Evolutionary conservation across 2,329 filamentous ascomycete genomes (phyloP), one percentile per base, ranked within the genome.

Genomic region (Simplicillium aogashimaense): DNA sequence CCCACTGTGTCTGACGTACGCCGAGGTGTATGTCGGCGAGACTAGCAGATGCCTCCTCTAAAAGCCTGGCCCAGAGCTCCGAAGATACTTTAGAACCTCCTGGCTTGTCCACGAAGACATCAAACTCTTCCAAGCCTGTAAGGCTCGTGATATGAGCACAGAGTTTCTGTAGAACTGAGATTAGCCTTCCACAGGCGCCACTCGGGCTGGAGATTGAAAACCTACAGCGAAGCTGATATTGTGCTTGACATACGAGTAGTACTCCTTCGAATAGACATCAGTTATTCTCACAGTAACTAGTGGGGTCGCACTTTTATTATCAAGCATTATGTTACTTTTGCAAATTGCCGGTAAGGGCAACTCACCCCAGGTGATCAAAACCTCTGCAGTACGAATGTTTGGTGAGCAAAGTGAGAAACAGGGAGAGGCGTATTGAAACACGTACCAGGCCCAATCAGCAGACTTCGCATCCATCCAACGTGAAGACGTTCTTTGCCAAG

Each of bases 251-350:
- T 35, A 29, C 2, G 38, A 35, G 17, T 20, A 36, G 13, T 20
- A 12, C 20, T 39, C 30, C 4, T 34, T 28, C n/a, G 5, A 4
- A 14, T 29, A 28, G 30, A 39, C 34, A 29, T 35, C 38, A 13
- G 15, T 25, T 11, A 39, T 28, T 3, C 32, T 7, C 3, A 39
- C 30, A 15, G 38, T 39, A 14, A 39, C 17, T 8, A 17, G 38
- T 9, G 38, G 38, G 13, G 20, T 11, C 14, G 38, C 34, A 18
- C 35, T 32, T 16, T 32, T 39, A 12, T 39, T 17, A 9, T 39
- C 37, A 14, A 39, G 25, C 12, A 39, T 10, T 12, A 39, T 39
- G 14, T 39, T 39, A 29, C 25, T 16, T 31, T 39, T 39, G 37
- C 37, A 18, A 25, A 39, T 32, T 3, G 37, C 37, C 29, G 37